phyloP scores from a whole-genome alignment of 768 basidiomycete genomes.

The Leucosporidium yakuticum region DNA sequence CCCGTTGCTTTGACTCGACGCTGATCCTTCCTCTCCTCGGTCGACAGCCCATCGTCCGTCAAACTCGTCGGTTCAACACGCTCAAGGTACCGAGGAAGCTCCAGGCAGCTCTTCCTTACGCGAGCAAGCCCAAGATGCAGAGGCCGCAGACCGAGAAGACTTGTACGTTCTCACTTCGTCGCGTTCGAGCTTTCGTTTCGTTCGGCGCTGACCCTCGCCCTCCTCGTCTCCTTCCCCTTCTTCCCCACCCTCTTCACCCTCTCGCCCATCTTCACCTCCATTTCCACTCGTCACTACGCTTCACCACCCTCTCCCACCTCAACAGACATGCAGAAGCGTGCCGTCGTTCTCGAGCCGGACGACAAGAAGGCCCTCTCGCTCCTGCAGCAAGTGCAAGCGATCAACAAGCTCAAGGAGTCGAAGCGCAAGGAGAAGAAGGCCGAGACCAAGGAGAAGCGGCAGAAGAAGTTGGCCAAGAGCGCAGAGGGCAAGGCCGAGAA shows the following conservation, averaged over 20 bases:
- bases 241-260: background rate
- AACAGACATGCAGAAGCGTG: conserved; percentile 73
- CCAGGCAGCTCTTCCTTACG: conserved; percentile 84
- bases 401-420: conserved; percentile 79
- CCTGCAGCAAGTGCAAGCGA: conserved; percentile 84
- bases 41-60: conserved; percentile 60
- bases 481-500: conserved; percentile 19
- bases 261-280: background rate
- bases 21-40: background rate
- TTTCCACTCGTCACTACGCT: too few species aligned
- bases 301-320: background rate
- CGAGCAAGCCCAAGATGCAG: conserved; percentile 82
- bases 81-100: conserved; percentile 81
- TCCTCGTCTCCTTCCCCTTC: background rate
- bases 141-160: conserved; percentile 54
- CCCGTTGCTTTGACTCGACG: background rate
- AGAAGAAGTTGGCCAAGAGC: conserved; percentile 61
- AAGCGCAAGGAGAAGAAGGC: conserved; percentile 78
- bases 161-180: conserved; percentile 14
- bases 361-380: conserved; percentile 87
- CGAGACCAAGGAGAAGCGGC: conserved; percentile 64
- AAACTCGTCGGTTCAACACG: conserved; percentile 79
- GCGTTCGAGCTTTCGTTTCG: too few species aligned
- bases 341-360: conserved; percentile 90
- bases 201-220: too few species aligned